A percentile compares a stretch with the other conserved stretches of the same genome.
Conservation (phyloP, 768 basidiomycete species). For the Naganishia onofrii region DNA sequence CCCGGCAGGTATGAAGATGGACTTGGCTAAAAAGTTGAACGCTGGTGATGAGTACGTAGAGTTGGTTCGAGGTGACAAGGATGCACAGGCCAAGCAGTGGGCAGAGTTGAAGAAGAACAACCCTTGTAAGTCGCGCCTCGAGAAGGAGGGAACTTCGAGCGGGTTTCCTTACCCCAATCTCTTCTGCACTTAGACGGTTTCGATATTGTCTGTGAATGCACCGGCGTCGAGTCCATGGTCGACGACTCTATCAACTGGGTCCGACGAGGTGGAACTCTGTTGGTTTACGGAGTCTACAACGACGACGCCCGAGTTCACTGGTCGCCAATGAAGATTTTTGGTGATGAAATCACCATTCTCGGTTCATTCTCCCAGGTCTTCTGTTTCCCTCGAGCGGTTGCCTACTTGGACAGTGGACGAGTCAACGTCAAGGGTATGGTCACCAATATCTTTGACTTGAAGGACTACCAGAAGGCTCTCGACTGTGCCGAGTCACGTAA, state of each 20-base stretch:
- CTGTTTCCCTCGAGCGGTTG: slow-evolving; percentile 87
- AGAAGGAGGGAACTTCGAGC: background rate
- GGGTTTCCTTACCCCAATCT: background rate
- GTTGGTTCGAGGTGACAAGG: slow-evolving; percentile 60
- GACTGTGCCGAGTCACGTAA: slow-evolving; percentile 54
- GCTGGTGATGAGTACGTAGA: slow-evolving; percentile 83
- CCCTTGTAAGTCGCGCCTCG: slow-evolving; percentile 55
- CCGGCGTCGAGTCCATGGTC: slow-evolving; percentile 81
- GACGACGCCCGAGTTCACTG: slow-evolving; percentile 79
- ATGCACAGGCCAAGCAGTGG: slow-evolving; percentile 73
- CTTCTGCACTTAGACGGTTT: slow-evolving; percentile 61
- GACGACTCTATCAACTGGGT: slow-evolving; percentile 87
- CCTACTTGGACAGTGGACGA: slow-evolving; percentile 82
- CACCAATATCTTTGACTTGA: slow-evolving; percentile 62
- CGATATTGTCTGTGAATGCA: slow-evolving; percentile 78
- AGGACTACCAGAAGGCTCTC: slow-evolving; percentile 64
- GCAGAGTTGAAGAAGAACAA: slow-evolving; percentile 72
- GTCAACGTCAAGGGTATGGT: slow-evolving; percentile 53
- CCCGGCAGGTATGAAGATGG: slow-evolving; percentile 87
- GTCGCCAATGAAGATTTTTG: slow-evolving; percentile 78
- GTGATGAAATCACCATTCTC: slow-evolving; percentile 72
- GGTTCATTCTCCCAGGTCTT: slow-evolving; percentile 84
- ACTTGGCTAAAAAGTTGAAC: slow-evolving; percentile 73
- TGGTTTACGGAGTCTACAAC: slow-evolving; percentile 78
- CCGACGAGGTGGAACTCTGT: slow-evolving; percentile 56